Evolutionary conservation across 1,284 basidiomycete genomes (phyloP).

Genomic region (Microstroma glucosiphilum): DNA sequence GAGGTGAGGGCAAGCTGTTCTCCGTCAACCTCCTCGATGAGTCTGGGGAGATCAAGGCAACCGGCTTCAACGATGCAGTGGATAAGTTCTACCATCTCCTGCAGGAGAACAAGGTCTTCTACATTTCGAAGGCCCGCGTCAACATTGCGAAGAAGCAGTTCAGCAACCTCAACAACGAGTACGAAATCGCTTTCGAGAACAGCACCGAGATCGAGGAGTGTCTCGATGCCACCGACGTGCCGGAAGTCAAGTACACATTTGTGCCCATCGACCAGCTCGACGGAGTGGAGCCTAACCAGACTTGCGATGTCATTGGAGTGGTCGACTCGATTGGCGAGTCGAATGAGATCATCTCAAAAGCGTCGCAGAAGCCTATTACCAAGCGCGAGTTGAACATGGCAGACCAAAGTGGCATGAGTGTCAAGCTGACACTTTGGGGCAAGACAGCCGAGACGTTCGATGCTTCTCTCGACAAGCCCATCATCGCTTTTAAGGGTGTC

Average conservation of each 20-base stretch:
- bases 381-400: conserved; percentile 61
- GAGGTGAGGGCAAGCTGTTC: conserved; percentile 93
- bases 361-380: conserved; percentile 44
- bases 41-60: conserved; percentile 58
- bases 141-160: conserved; percentile 98
- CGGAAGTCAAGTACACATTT: conserved; percentile 50
- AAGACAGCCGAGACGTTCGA: conserved; percentile 80
- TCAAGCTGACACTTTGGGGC: conserved; percentile 90
- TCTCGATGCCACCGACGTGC: conserved; percentile 43
- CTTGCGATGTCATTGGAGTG: conserved; percentile 45
- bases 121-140: conserved; percentile 80
- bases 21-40: conserved; percentile 91
- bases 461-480: conserved; percentile 42
- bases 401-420: conserved; percentile 72
- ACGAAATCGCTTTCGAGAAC: conserved; percentile 83
- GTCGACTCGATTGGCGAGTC: conserved; percentile 44
- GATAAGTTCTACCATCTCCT: conserved; percentile 77
- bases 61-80: conserved; percentile 82
- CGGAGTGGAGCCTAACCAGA: conserved; percentile 51
- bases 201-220: conserved; percentile 48
- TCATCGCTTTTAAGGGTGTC: conserved; percentile 80
- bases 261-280: conserved; percentile 43
- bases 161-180: conserved; percentile 82
- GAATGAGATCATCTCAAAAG: conserved; percentile 45
- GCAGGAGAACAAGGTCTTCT: conserved; percentile 89